Conservation (phyloP, 371 early-diverging fungal species). For the Dichotomocladium elegans region DNA sequence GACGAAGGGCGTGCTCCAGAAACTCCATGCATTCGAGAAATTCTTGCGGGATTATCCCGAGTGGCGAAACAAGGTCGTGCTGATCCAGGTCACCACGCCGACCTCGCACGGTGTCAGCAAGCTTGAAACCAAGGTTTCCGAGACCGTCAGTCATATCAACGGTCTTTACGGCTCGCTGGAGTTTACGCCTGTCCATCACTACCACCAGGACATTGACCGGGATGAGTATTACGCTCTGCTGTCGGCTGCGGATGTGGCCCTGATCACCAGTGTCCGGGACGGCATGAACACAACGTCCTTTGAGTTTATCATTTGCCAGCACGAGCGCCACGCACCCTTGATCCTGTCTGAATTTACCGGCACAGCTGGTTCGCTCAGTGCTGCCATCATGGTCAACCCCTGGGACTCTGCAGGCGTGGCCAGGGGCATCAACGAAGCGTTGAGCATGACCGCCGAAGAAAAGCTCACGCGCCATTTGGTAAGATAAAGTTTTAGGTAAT, state of each 20-base stretch:
- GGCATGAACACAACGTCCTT: slow-evolving; percentile 99
- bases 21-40: slow-evolving; percentile 90
- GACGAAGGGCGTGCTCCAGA: slow-evolving; percentile 98
- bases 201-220: slow-evolving; percentile 91
- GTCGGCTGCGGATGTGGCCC: slow-evolving; percentile 92
- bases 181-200: slow-evolving; percentile 92
- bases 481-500: too few relatives aligned
- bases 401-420: slow-evolving; percentile 96
- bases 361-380: slow-evolving; percentile 90
- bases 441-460: slow-evolving; percentile 71
- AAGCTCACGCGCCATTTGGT: slow-evolving; percentile 46
- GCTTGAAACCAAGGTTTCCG: slow-evolving; percentile 85
- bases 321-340: slow-evolving; percentile 81
- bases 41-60: slow-evolving; percentile 90
- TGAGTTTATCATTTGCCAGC: slow-evolving; percentile 97
- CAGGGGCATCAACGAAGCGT: slow-evolving; percentile 80
- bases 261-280: slow-evolving; percentile 96
- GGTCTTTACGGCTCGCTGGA: slow-evolving; percentile 92
- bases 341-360: slow-evolving; percentile 99
- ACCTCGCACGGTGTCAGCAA: slow-evolving; percentile 53
- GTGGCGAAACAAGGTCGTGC: slow-evolving; percentile 84
- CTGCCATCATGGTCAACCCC: slow-evolving; percentile 93
- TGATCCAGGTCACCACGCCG: slow-evolving; percentile 69
- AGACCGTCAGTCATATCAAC: slow-evolving; percentile 91
- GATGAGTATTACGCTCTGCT: slow-evolving; percentile 96